Percentiles rank a stretch among this genome's conserved stretches.
These are phyloP conservation scores for Sporisorium scitamineum DNA, from an alignment of 1,284 basidiomycete genomes.

Conservation along the genomic window DNA sequence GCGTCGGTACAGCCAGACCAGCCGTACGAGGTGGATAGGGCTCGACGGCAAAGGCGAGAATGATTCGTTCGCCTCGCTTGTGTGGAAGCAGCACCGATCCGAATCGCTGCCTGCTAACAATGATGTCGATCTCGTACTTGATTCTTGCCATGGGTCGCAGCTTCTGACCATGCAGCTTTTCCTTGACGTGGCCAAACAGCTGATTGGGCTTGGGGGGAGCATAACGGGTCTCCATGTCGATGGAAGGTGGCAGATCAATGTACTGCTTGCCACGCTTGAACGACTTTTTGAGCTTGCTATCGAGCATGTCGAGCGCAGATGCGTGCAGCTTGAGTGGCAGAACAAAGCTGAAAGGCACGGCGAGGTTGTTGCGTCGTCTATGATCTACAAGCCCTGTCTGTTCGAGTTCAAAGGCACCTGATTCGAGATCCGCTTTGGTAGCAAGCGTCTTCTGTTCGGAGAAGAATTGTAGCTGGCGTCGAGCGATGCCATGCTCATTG, in stretches of 20 bases:
- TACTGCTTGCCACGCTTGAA: constrained; percentile 49
- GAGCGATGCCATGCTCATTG: constrained; percentile 48
- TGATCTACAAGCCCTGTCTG: constrained; percentile 49
- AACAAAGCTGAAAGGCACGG: constrained; percentile 48
- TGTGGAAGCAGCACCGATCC: constrained; percentile 36
- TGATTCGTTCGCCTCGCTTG: constrained; percentile 49
- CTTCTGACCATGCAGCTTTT: constrained; percentile 45
- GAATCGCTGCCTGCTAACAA: constrained; percentile 47
- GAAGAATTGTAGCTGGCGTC: constrained; percentile 49
- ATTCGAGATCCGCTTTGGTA: constrained; percentile 41
- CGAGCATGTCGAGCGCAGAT: constrained; percentile 48
- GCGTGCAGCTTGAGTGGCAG: constrained; percentile 51
- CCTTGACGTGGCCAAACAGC: constrained; percentile 37
- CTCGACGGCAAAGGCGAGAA: constrained; percentile 47
- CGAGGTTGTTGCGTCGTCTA: constrained; percentile 50
- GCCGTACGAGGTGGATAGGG: constrained; percentile 51
- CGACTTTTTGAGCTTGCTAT: constrained; percentile 50
- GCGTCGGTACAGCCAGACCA: constrained; percentile 44
- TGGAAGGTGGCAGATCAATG: constrained; percentile 48
- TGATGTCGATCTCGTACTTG: constrained; percentile 57
- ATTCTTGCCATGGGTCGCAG: constrained; percentile 48
- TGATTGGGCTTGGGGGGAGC: constrained; percentile 43
- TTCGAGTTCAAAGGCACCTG: constrained; percentile 38
- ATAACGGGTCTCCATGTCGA: constrained; percentile 52
- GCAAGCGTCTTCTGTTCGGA: constrained; percentile 45